Evolutionary conservation across 192 early-diverging fungal genomes (phyloP), one percentile per base, ranked within the genome.

Genomic region (Chytriomyces sp.): DNA sequence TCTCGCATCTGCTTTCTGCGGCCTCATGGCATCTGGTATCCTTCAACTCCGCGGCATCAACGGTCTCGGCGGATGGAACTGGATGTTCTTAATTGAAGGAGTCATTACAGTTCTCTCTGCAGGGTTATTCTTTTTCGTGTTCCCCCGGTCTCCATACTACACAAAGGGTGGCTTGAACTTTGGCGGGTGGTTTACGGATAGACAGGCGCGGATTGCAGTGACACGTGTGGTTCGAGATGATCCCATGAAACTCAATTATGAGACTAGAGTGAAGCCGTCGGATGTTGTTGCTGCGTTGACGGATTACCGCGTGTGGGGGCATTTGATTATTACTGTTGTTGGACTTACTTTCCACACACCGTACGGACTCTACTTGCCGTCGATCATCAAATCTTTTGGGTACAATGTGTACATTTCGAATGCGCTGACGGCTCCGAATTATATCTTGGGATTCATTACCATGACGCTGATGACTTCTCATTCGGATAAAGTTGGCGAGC

Each of bases 81-180:
- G 91, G 91, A 69, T 91, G 6, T 91, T 91, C 77, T 45, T 88
- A 48, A 79, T 92, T 64, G 91, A 91, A 48, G 91, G 90, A 10
- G 45, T 87, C 13, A 78, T 82, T 16, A 91, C 91, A 3, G 73
- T 85, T 18, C 45, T 88, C 28, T 49, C 89, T 26, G 86, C 86
- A 16, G 20, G 86, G 45, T 13, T 86, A 28, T 82, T 87, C 10
- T 88, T 83, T 77, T 91, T 87, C 62, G 87, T 81, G 73, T 72
- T 92, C 3, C 89, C 89, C n/a, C 80, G 81, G n/a, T 80, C 76
- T 44, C 88, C 86, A 6, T 73, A 62, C 71, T 26, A 63, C 45
- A 73, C 71, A 8, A 62, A 62, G 28, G 71, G 60, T 5, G 71
- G 71, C 16, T 61, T 73, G 5, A 73, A 73, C 45, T 77, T 69